Base-by-base conservation (phyloP, 306 rosid species). In the Argentina anserina region DNA sequence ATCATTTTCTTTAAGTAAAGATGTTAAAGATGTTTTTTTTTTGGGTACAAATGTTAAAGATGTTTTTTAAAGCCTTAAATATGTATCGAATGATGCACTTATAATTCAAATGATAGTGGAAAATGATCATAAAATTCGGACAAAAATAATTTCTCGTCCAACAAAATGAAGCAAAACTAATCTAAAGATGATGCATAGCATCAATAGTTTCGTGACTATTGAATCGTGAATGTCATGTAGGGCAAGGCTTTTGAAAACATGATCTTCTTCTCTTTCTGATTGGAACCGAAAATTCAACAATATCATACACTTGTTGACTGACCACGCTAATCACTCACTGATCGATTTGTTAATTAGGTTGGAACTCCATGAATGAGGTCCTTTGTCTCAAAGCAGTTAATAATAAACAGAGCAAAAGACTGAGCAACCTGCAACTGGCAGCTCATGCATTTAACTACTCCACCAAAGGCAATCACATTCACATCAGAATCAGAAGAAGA, bases 291-390 rank as follows among this genome's bases (percentile, higher is more conserved):
- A 26, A 26, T 29, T 71, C 13, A 56, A 58, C 56, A 39, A 71
- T 17, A 9, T 21, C 56, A 71, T 26, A 41, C 56, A 28, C 67
- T 40, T 71, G 41, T 70, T 70, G 75, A 71, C 67, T 71, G 67
- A 71, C 75, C 53, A 15, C 21, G 75, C 67, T 28, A 58, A 71
- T 71, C 28, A 71, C 75, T 28, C 42, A 31, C 3, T 34, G 43
- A 62, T 71, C 55, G 37, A 56, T 71, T 55, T 53, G 66, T 26
- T 55, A 25, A 14, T 33, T 15, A 7, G 66, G n/a, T 15, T 59
- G 34, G 20, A 69, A 50, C 47, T 11, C 56, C 49, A 9, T 55
- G 13, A 55, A 37, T n/a, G 7, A 21, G 45, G 42, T 17, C 21
- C 20, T 39, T 55, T 17, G 39, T 25, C 52, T 9, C 8, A 7